phyloP scores from a whole-genome alignment of 192 early-diverging fungal species.

The Gryganskiella cystojenkinii region DNA sequence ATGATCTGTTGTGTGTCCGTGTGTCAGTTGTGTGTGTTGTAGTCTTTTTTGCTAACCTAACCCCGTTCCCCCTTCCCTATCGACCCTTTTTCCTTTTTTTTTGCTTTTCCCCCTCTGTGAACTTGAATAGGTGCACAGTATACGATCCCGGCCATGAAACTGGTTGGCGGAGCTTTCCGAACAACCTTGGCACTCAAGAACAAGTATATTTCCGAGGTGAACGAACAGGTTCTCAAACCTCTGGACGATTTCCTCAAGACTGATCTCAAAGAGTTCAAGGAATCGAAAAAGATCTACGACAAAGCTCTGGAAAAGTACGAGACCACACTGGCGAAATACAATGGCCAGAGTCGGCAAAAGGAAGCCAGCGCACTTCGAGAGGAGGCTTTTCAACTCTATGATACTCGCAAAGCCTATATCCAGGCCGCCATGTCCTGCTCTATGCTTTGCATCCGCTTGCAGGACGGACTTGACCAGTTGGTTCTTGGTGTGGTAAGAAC shows the following conservation, averaged over 20 bases:
- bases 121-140: constrained; percentile 39
- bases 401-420: constrained; percentile 72
- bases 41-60: too few species aligned
- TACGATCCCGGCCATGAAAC: constrained; percentile 54
- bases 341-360: constrained; percentile 67
- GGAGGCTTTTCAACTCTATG: constrained; percentile 76
- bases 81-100: neutral
- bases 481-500: constrained; percentile 58
- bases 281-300: constrained; percentile 55
- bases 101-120: neutral
- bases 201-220: constrained; percentile 67
- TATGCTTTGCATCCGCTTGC: constrained; percentile 65
- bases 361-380: constrained; percentile 74
- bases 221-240: constrained; percentile 69
- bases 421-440: constrained; percentile 64
- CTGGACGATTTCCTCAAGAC: constrained; percentile 65
- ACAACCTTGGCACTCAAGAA: constrained; percentile 57
- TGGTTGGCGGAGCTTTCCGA: constrained; percentile 57
- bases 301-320: constrained; percentile 69
- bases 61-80: neutral
- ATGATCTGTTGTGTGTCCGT: too few species aligned
- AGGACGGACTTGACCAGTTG: constrained; percentile 60
- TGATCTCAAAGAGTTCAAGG: constrained; percentile 75
- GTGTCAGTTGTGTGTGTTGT: too few species aligned
- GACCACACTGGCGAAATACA: constrained; percentile 68